Base-by-base conservation (phyloP, 495 filamentous ascomycete genomes). In the Clohesyomyces aquaticus region DNA sequence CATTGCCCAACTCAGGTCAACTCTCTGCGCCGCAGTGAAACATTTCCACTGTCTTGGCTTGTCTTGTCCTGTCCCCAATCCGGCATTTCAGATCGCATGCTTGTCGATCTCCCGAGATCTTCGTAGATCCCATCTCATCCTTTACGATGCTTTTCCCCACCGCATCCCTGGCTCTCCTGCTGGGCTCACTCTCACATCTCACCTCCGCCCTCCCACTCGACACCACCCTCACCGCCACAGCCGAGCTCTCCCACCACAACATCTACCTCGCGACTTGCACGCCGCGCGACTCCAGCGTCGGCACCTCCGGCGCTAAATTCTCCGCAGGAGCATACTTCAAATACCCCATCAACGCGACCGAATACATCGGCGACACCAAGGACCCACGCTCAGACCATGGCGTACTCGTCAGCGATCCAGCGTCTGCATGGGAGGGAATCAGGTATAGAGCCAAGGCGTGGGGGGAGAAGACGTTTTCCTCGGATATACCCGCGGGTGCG, bases 191-290 rank as follows among this genome's bases (percentile, higher is more conserved):
- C n/a, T 32, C 57, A 21, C 25, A n/a, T 22, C 42, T 60, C 18
- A 27, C 57, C n/a, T 42, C 57, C n/a, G 27, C 57, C n/a, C 22
- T 52, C 28, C 57, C 57, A 1, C 8, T 38, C 3, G 6, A 21
- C 11, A 10, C 57, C 8, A 2, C 45, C 11, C 3, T 38, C 19
- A 18, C 23, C 4, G 16, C 29, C 28, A 14, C 46, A 4, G 52
- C 29, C 19, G 57, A 19, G 18, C 12, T 32, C 47, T 51, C 45
- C 1, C 23, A 16, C 4, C 47, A 60, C 27, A 60, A 60, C 46
- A 60, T 60, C 28, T 60, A 60, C 22, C 57, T 60, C 14, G 46
- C 52, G 18, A 51, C 57, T 9, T 60, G 57, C 46, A 21, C 21
- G 4, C 57, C 57, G 1, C 55, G 55, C 26, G 29, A 35, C 14